These are phyloP conservation scores for Chrysosporium keratinophilum DNA, from an alignment of 2,329 filamentous ascomycete genomes.

Conservation along the genomic window DNA sequence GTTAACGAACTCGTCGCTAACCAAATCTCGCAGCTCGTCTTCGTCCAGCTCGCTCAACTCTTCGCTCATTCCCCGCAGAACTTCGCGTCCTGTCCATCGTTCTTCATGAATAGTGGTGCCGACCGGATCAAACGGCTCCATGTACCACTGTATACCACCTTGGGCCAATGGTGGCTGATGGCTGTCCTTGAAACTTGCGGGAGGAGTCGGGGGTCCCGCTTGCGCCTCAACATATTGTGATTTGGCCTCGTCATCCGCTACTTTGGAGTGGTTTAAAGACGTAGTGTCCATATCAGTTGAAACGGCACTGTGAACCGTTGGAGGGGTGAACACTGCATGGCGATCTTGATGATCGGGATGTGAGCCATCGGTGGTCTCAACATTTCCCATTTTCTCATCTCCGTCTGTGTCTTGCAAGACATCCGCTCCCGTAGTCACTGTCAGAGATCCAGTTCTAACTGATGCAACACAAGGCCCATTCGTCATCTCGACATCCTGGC, in stretches of 20 bases:
- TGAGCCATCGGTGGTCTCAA: neutral
- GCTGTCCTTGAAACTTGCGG: slow-evolving; percentile 31
- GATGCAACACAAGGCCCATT: neutral
- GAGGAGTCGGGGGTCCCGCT: slow-evolving; percentile 27
- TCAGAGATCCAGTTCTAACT: neutral
- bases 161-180: slow-evolving; percentile 46
- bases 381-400: slow-evolving; percentile 4
- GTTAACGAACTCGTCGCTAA: slow-evolving; percentile 40
- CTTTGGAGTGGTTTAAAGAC: slow-evolving; percentile 18
- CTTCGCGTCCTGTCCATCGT: slow-evolving; percentile 61
- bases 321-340: slow-evolving; percentile 1
- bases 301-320: neutral
- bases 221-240: slow-evolving; percentile 40
- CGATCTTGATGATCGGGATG: neutral
- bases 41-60: slow-evolving; percentile 87
- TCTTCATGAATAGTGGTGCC: slow-evolving; percentile 74
- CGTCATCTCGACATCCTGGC: neutral
- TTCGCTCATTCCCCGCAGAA: slow-evolving; percentile 65
- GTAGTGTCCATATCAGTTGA: slow-evolving; percentile 4
- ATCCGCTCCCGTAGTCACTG: neutral
- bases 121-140: slow-evolving; percentile 65
- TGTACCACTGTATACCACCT: slow-evolving; percentile 81
- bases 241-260: slow-evolving; percentile 19
- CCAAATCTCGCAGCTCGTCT: slow-evolving; percentile 67
- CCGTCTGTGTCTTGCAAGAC: neutral